Evolutionary conservation across 805 yeast genomes (phyloP), one percentile per base, ranked within the genome.

Genomic region (Saccharomycopsis javanensis): DNA sequence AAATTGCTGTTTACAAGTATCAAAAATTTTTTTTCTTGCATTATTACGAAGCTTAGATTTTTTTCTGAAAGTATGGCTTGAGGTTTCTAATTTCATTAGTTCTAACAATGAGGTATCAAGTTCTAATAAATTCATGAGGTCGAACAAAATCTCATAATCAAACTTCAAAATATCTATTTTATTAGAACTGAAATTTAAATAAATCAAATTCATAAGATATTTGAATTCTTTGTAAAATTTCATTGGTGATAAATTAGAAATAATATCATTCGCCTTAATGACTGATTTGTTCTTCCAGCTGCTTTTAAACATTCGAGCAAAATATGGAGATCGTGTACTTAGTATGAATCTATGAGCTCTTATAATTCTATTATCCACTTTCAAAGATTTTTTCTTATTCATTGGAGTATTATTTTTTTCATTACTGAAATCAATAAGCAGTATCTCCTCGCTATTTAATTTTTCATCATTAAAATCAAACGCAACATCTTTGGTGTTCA

Each of bases 281-380:
- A 53, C 35, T n/a, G 51, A 48, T 28, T 64, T 53, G 7, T 58
- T 58, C 10, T 53, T 42, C 73, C 75, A 71, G 0, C 63, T 57
- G 0, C 37, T 38, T 1, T 51, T 38, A 3, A 74, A 64, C 25
- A 63, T 60, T 1, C 64, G 53, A 31, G 59, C 61, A 51, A 77
- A 69, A 53, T 64, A 68, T 0, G 63, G 55, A 50, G 76, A 69
- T 61, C 78, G 65, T 0, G 75, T 69, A n/a, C 62, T 58, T 15
- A 79, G 58, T 63, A 79, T 64, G 62, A 78, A 79, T 54, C 68
- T 68, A 63, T 79, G 81, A 2, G 27, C 45, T 13, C 13, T 30
- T 35, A 46, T 20, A 33, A 23, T 20, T 23, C 18, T 33, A 31
- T 51, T 18, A 18, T 18, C 54, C 2, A 8, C 11, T 20, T 23